A percentile compares a stretch with the other conserved stretches of the same genome.
Conservation (phyloP, 352 stramenopile species). For the Globisporangium nagaii region DNA sequence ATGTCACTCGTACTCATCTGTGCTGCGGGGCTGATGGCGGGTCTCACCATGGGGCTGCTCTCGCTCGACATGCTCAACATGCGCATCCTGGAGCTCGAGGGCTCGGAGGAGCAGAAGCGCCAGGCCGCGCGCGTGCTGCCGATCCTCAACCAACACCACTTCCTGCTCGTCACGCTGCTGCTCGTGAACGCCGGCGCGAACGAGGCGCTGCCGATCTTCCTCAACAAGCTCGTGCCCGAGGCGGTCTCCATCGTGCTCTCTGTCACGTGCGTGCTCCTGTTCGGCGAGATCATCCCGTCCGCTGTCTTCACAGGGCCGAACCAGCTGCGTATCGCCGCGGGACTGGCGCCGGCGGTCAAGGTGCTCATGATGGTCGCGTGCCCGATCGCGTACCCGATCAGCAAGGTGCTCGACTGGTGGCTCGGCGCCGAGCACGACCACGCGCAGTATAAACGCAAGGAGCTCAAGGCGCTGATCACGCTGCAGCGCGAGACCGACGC, state of each 20-base stretch:
- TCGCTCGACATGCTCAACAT: conserved; percentile 80
- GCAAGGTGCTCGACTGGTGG: conserved; percentile 83
- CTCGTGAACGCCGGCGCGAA: conserved; percentile 93
- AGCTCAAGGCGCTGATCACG: conserved; percentile 87
- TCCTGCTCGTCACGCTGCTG: conserved; percentile 92
- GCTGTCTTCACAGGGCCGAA: conserved; percentile 93
- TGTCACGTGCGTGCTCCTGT: conserved; percentile 93
- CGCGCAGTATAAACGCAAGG: conserved; percentile 84
- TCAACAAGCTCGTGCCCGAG: conserved; percentile 84
- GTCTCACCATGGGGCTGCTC: conserved; percentile 70
- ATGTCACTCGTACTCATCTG: conserved; percentile 43
- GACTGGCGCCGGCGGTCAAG: conserved; percentile 81
- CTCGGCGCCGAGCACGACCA: conserved; percentile 76
- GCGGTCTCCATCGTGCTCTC: conserved; percentile 89
- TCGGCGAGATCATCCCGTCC: conserved; percentile 93
- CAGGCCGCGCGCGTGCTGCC: conserved; percentile 77
- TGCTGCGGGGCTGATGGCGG: conserved; percentile 62
- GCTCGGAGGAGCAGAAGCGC: conserved; percentile 62
- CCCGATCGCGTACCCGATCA: conserved; percentile 91
- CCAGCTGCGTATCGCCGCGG: conserved; percentile 86
- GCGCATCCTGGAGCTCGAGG: conserved; percentile 74
- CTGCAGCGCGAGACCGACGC: conserved; percentile 59
- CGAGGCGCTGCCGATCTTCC: conserved; percentile 92
- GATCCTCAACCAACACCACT: conserved; percentile 89
- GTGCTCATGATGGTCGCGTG: conserved; percentile 82